phyloP scores from a whole-genome alignment of 441 rosid genomes.

The Macaranga tanarius region DNA sequence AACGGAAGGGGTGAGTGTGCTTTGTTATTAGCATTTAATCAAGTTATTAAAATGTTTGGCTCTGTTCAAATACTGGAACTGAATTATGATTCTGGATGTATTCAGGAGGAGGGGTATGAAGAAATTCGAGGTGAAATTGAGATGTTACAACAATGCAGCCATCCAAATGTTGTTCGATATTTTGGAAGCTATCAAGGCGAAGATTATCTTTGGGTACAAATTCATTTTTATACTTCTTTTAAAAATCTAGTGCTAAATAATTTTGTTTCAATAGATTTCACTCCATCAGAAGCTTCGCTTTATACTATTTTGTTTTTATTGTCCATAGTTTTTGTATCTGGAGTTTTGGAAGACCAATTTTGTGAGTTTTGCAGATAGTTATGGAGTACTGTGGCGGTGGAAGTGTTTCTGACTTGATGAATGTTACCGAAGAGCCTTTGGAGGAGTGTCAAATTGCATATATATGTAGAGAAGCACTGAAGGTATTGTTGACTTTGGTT shows the following conservation, averaged over 20 bases:
- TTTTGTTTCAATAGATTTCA: slow-evolving; percentile 9
- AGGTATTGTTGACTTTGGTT: slow-evolving; percentile 49
- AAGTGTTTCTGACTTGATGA: slow-evolving; percentile 95
- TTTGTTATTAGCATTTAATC: slow-evolving; percentile 18
- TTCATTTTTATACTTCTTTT: slow-evolving; percentile 20
- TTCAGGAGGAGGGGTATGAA: slow-evolving; percentile 97
- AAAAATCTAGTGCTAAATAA: slow-evolving; percentile 1
- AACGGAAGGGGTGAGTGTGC: slow-evolving; percentile 71
- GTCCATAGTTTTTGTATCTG: not conserved
- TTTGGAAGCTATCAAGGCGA: slow-evolving; percentile 99
- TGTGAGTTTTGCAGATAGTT: slow-evolving; percentile 76
- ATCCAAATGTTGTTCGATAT: slow-evolving; percentile 95
- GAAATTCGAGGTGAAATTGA: slow-evolving; percentile 98
- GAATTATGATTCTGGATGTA: slow-evolving; percentile 22
- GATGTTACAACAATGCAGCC: slow-evolving; percentile 99
- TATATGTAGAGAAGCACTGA: slow-evolving; percentile 90
- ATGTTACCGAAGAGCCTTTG: slow-evolving; percentile 80
- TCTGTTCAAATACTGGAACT: slow-evolving; percentile 17
- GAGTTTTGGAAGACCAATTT: slow-evolving; percentile 28
- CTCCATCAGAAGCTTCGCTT: not conserved
- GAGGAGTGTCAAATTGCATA: slow-evolving; percentile 98
- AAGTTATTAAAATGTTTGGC: slow-evolving; percentile 12
- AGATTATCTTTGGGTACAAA: slow-evolving; percentile 95
- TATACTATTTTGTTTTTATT: not conserved
- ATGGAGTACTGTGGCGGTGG: slow-evolving; percentile 99